These are phyloP conservation scores for Cladosporium phlei DNA, from an alignment of 2,329 filamentous ascomycete genomes.

Conservation along the genomic window DNA sequence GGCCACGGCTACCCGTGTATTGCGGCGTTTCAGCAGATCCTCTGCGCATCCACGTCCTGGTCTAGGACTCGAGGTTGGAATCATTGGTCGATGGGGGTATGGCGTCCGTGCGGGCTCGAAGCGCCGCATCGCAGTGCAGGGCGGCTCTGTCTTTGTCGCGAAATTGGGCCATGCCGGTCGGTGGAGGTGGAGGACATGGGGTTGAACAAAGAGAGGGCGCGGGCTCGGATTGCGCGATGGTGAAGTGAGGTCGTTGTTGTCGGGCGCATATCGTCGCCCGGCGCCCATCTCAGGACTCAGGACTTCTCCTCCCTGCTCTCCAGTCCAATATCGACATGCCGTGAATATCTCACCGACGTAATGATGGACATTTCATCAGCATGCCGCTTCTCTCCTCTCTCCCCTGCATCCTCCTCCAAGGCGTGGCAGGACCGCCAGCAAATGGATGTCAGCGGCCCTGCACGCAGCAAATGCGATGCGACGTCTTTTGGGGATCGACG, in stretches of 20 bases:
- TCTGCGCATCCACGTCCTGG: conserved; percentile 36
- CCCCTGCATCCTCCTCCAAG: conserved; percentile 12
- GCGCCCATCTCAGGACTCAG: conserved; percentile 12
- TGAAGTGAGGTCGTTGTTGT: conserved; percentile 6
- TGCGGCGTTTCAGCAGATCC: conserved; percentile 38
- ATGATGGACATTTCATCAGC: conserved; percentile 2
- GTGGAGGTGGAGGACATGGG: conserved; percentile 4
- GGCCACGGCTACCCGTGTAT: conserved; percentile 33
- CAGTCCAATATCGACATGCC: too few species aligned
- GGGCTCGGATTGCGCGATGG: conserved; percentile 7
- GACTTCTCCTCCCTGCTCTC: conserved; percentile 4
- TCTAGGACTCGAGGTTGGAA: conserved; percentile 15
- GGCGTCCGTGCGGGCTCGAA: conserved; percentile 12
- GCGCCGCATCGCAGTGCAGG: conserved; percentile 13
- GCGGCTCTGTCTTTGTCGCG: conserved; percentile 22
- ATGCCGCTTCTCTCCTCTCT: too few species aligned
- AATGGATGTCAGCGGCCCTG: conserved; percentile 7
- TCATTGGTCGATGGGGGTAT: too few species aligned
- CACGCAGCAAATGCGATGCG: not conserved
- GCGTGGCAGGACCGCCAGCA: conserved; percentile 12
- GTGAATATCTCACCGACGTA: too few species aligned
- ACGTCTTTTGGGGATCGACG: conserved; percentile 13
- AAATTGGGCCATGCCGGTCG: conserved; percentile 1
- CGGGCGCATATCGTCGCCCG: conserved; percentile 5
- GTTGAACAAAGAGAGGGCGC: conserved; percentile 15